Percentiles rank a stretch among this genome's conserved stretches.
Evolutionary conservation across 352 stramenopile genomes (phyloP).

Genomic region (Pseudoperonospora humuli): DNA sequence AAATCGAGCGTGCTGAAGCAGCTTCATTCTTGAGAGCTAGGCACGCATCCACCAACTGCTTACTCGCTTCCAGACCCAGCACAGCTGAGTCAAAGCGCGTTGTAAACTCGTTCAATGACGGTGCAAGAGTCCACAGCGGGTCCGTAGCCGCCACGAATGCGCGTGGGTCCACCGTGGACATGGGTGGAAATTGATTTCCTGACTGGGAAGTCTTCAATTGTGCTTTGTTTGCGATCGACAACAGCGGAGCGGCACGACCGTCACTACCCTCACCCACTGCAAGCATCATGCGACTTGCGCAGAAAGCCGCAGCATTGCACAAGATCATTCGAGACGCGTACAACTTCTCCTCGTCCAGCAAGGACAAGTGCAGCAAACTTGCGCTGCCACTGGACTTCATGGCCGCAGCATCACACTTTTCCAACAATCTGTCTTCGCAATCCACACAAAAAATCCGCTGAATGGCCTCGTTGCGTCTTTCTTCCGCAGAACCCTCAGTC

Average conservation of each 20-base stretch:
- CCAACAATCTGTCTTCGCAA: slow-evolving; percentile 38
- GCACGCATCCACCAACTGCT: slow-evolving; percentile 32
- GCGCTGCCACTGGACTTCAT: slow-evolving; percentile 24
- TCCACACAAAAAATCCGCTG: slow-evolving; percentile 29
- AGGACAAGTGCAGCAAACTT: slow-evolving; percentile 43
- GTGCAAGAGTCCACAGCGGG: slow-evolving; percentile 50
- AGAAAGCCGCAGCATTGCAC: slow-evolving; percentile 71
- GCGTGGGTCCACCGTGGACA: slow-evolving; percentile 43
- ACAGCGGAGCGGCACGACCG: slow-evolving; percentile 34
- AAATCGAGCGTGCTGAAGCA: slow-evolving; percentile 9
- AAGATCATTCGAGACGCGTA: slow-evolving; percentile 76
- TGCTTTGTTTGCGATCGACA: slow-evolving; percentile 37
- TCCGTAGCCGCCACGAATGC: slow-evolving; percentile 50
- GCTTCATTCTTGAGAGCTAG: slow-evolving; percentile 13
- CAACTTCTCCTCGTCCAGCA: slow-evolving; percentile 75
- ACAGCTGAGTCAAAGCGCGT: slow-evolving; percentile 44
- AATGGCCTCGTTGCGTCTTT: slow-evolving; percentile 45
- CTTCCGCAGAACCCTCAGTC: slow-evolving; percentile 24
- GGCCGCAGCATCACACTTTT: slow-evolving; percentile 25
- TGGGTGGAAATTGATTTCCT: slow-evolving; percentile 37
- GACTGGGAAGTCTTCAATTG: slow-evolving; percentile 19
- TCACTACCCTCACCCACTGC: slow-evolving; percentile 32
- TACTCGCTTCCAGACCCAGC: slow-evolving; percentile 40
- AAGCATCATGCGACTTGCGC: slow-evolving; percentile 60
- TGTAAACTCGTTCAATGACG: slow-evolving; percentile 54